A percentile compares a stretch with the other conserved stretches of the same genome.
Evolutionary conservation across 108 stramenopile genomes (phyloP).

Genomic region (Cyclotella kingstonii): DNA sequence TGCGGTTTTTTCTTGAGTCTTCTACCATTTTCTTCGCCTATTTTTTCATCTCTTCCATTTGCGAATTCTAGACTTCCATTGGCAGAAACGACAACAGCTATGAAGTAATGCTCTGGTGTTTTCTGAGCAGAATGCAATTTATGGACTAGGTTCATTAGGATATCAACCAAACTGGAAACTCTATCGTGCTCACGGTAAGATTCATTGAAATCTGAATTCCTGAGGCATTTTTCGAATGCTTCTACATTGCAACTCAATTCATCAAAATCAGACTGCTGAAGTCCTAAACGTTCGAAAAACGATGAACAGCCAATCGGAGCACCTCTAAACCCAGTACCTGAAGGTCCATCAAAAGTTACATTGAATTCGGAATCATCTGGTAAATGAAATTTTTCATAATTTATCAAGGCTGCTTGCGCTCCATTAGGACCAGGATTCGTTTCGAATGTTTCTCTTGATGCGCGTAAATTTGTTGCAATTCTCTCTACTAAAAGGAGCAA

Average conservation of each 20-base stretch:
- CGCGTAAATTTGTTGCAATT: conserved; percentile 41
- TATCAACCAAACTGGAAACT: conserved; percentile 32
- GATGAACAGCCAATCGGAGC: conserved; percentile 58
- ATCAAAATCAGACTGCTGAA: conserved; percentile 19
- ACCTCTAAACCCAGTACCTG: conserved; percentile 50
- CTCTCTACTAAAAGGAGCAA: conserved; percentile 70
- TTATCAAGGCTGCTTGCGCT: conserved; percentile 18
- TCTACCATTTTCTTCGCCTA: conserved; percentile 16
- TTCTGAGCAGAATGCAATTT: conserved; percentile 36
- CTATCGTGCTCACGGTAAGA: conserved; percentile 21
- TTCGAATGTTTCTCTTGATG: conserved; percentile 44
- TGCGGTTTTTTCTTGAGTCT: conserved; percentile 50
- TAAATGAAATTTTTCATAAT: conserved; percentile 47
- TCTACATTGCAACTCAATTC: background rate
- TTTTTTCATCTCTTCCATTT: conserved; percentile 32
- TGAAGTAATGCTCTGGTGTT: conserved; percentile 56
- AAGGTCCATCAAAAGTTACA: conserved; percentile 58
- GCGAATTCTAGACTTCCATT: conserved; percentile 71
- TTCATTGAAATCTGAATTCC: conserved; percentile 24
- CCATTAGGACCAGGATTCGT: conserved; percentile 50
- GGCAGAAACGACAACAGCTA: conserved; percentile 44
- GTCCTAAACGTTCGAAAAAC: conserved; percentile 45
- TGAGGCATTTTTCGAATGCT: conserved; percentile 31
- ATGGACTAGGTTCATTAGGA: conserved; percentile 35
- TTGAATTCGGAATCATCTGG: conserved; percentile 69